Evolutionary conservation across 768 basidiomycete genomes (phyloP), one percentile per base, ranked within the genome.

Genomic region (Dacryopinax primogenitus): DNA sequence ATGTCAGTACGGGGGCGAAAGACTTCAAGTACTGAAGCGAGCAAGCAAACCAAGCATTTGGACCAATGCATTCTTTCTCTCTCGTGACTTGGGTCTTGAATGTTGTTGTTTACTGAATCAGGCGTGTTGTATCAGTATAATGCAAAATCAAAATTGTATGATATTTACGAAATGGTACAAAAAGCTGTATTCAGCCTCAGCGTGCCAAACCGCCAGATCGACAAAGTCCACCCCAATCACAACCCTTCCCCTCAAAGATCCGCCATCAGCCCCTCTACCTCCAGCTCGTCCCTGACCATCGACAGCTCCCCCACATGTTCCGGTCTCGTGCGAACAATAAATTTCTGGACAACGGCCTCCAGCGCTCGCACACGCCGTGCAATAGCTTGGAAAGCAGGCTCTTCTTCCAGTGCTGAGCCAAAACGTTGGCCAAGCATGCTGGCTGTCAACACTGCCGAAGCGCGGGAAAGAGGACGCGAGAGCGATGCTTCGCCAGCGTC

Each of bases 241-340:
- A 12, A 21, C 23, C 45, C 11, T 7, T 12, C 45, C 45, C 13
- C 13, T 30, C 21, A 58, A 23, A 58, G 51, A 11, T 58, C 51
- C 51, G 9, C 26, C 51, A 58, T 28, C 13, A 58, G 18, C 13
- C 26, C 51, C 51, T 58, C 51, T 13, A 58, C 51, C 51, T 58
- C 51, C 11, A 58, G 30, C 23, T 58, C 51, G 51, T 58, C 51
- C 51, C 51, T 11, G 7, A 58, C 51, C 51, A 58, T 58, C 51
- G 51, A 58, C 51, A 58, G 26, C 30, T 58, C 51, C 13, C 51
- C 51, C 51, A 30, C 51, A 30, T 58, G 51, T 30, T 58, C 51
- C 13, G 51, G 51, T 15, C 9, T 30, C 3, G 23, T 21, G 13
- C 51, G 51, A 30, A 11, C 21, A 11, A 58, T 58, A 30, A 58